Conservation (phyloP, 352 stramenopile genomes). For the Globisporangium rhizosaccharum region DNA sequence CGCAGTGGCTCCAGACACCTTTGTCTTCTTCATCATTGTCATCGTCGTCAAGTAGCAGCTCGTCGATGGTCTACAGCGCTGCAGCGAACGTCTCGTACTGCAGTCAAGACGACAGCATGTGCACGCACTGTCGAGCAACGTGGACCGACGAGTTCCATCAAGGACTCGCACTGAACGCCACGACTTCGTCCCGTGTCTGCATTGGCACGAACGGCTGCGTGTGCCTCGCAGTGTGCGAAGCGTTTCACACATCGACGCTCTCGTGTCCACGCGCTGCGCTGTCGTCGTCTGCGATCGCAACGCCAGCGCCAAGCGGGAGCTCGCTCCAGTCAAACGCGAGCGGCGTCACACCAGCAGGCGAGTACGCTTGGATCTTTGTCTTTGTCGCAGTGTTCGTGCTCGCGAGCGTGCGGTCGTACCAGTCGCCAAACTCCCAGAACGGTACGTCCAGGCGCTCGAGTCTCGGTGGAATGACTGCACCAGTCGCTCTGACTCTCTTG, state of each 20-base stretch:
- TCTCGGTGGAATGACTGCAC: background rate
- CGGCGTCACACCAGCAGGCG: background rate
- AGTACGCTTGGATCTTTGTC: conserved; percentile 11
- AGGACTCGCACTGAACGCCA: background rate
- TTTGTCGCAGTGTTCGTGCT: conserved; percentile 16
- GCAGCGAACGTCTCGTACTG: conserved; percentile 7
- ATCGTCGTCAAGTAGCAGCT: background rate
- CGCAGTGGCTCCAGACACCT: background rate
- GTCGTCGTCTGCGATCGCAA: background rate
- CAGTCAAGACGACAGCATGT: conserved; percentile 3
- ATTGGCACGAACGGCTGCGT: conserved; percentile 6
- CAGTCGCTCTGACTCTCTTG: background rate
- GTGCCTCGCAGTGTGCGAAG: conserved; percentile 12
- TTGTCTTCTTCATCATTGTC: background rate
- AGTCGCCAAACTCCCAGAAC: background rate
- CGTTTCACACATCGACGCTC: conserved; percentile 3
- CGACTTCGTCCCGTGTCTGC: background rate
- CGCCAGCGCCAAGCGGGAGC: background rate
- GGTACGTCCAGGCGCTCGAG: background rate
- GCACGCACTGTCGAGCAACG: conserved; percentile 1
- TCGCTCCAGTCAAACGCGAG: background rate
- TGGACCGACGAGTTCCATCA: conserved; percentile 1
- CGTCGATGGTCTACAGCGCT: background rate
- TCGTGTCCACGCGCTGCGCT: background rate
- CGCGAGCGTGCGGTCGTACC: conserved; percentile 6